These are phyloP conservation scores for Puccinia horiana DNA, from an alignment of 1,284 basidiomycete species.

Conservation along the genomic window DNA sequence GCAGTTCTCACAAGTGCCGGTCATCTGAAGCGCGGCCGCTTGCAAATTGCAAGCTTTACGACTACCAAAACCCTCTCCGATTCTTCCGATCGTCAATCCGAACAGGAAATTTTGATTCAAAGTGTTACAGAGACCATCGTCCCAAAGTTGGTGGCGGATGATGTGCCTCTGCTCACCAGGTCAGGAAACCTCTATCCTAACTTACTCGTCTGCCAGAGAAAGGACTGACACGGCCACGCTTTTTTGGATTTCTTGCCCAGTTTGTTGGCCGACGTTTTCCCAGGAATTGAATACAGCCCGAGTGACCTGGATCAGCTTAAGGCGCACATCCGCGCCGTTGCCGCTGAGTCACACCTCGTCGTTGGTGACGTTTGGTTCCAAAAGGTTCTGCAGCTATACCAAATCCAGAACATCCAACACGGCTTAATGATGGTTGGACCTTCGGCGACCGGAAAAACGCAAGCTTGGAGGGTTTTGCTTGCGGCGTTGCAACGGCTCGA, in stretches of 20 bases:
- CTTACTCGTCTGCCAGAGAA: neutral
- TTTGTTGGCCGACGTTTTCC: conserved; percentile 94
- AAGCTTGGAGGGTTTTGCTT: conserved; percentile 92
- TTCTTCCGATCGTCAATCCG: conserved; percentile 72
- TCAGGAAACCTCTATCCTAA: conserved; percentile 58
- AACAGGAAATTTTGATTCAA: conserved; percentile 96
- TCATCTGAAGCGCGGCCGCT: conserved; percentile 89
- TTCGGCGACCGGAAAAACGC: conserved; percentile 94
- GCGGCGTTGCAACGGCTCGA: conserved; percentile 88
- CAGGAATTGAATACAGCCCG: conserved; percentile 85
- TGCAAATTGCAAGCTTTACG: conserved; percentile 63
- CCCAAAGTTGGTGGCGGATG: conserved; percentile 94
- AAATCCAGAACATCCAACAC: conserved; percentile 99
- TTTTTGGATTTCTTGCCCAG: conserved; percentile 60
- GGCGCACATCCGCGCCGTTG: conserved; percentile 81
- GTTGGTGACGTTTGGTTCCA: conserved; percentile 85
- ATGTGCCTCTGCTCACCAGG: conserved; percentile 90
- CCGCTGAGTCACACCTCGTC: conserved; percentile 79
- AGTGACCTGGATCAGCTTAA: conserved; percentile 83
- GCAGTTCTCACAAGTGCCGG: conserved; percentile 94
- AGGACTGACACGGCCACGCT: neutral
- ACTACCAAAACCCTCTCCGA: conserved; percentile 59
- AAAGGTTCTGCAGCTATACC: conserved; percentile 96
- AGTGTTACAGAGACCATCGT: conserved; percentile 99
- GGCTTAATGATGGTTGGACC: conserved; percentile 99